Conservation (phyloP, 768 basidiomycete species). For the Phanerochaete sordida region DNA sequence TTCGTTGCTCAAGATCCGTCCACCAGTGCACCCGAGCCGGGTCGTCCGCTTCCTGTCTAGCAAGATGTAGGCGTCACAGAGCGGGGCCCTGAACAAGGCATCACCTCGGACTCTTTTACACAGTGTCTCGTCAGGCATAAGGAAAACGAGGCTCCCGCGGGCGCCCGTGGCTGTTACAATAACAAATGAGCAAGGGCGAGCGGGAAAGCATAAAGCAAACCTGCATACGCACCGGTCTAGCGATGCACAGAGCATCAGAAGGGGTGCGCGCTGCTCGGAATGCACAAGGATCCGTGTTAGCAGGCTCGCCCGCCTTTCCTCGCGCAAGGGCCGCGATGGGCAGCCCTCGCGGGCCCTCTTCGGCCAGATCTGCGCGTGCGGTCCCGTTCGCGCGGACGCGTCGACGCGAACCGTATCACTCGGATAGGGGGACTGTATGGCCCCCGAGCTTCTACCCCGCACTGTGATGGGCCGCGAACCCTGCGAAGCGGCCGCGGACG, state of each 20-base stretch:
- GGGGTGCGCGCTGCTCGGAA: neutral
- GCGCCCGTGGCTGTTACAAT: neutral
- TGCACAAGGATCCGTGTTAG: neutral
- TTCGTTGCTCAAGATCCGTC: neutral
- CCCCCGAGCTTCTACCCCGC: constrained; percentile 12
- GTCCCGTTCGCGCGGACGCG: neutral
- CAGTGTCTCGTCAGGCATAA: neutral
- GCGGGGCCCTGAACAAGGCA: neutral
- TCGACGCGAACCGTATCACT: neutral
- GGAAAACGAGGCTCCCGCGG: neutral
- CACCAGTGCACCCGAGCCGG: neutral
- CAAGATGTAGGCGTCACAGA: no score
- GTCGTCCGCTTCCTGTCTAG: neutral
- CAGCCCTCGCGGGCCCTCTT: neutral
- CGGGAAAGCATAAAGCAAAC: neutral
- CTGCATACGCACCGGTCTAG: neutral
- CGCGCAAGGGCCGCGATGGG: neutral
- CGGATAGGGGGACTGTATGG: constrained; percentile 3
- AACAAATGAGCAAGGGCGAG: neutral
- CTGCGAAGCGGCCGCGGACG: neutral
- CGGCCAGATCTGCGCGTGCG: constrained; percentile 1
- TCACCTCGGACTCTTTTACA: neutral
- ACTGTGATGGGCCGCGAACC: constrained; percentile 4
- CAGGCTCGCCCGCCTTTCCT: no score
- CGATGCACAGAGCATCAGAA: neutral